These are phyloP conservation scores for Deinandra increscens DNA, from an alignment of 129 eudicot species.

Conservation along the genomic window DNA sequence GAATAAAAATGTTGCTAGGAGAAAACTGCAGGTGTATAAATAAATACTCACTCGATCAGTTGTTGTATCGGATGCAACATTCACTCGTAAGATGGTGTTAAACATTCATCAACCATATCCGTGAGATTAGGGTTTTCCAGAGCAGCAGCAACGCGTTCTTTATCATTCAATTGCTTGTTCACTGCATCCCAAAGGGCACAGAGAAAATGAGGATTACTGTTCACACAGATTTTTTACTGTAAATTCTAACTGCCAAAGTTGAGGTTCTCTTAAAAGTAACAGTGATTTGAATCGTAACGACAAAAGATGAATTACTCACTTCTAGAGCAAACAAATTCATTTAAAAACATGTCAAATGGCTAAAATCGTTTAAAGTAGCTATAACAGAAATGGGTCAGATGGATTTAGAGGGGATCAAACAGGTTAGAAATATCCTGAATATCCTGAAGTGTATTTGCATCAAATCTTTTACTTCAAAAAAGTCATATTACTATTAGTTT, in stretches of 20 bases:
- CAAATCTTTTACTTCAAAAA: not conserved
- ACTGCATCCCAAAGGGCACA: constrained; percentile 42
- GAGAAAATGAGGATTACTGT: not conserved
- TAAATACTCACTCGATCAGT: constrained; percentile 6
- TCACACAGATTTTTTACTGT: not conserved
- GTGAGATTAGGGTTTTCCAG: constrained; percentile 79
- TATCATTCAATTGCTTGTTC: constrained; percentile 88
- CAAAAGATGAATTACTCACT: not conserved
- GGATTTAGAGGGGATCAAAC: not conserved
- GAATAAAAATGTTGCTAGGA: not conserved
- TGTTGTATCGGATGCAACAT: constrained; percentile 3
- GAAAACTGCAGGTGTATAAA: constrained; percentile 17
- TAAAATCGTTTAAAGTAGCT: not conserved
- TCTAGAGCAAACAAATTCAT: not conserved
- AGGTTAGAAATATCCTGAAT: not conserved
- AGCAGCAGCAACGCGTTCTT: constrained; percentile 93
- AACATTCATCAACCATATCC: constrained; percentile 83
- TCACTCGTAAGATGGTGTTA: constrained; percentile 70
- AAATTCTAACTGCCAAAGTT: not conserved
- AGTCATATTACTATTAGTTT: not conserved
- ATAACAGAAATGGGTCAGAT: not conserved
- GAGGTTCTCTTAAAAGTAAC: not conserved
- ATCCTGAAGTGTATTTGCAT: not conserved
- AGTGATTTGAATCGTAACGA: not conserved
- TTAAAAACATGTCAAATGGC: not conserved